Base-by-base conservation (phyloP, 192 early-diverging fungal genomes). In the Phycomyces nitens region DNA sequence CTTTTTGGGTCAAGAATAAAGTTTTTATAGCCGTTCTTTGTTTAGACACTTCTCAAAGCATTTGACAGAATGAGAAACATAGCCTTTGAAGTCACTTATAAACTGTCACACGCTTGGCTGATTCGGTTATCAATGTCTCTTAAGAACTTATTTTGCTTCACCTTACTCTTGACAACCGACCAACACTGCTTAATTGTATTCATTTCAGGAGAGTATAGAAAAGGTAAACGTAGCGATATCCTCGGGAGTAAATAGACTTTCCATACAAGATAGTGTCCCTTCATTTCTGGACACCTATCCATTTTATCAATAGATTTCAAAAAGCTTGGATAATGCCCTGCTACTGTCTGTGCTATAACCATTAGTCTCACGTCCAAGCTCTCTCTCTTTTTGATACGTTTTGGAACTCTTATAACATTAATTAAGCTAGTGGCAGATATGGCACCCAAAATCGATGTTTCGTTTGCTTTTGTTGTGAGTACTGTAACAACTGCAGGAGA, bases 101-200 rank as follows among this genome's bases (percentile, higher is more conserved):
- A n/a, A n/a, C n/a, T n/a, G n/a, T n/a, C n/a, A n/a, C 58, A 62
- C 53, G 60, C 49, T 22, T 62, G 49, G 53, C 49, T 52, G n/a
- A 62, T 62, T 52, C 60, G 0, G 49, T 52, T 34, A 62, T 51
- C n/a, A 53, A 38, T 43, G 60, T 40, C 41, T 62, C 60, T 22
- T 62, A 62, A 40, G 40, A 62, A 53, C 38, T 66, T 58, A 27
- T 68, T 61, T 49, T 60, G 53, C 53, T 58, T 56, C 16, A 69
- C 61, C 52, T 51, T 56, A 50, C 29, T 58, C 60, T 62, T 73
- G 47, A 73, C 55, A 29, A 44, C 56, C 58, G 71, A 41, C 71
- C 60, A n/a, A n/a, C n/a, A n/a, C 49, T 73, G 55, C 56, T 73
- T 65, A 50, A 73, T 73, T 63, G 71, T 59, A 58, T 73, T 73